A percentile compares a stretch with the other conserved stretches of the same genome.
Conservation (phyloP, 108 stramenopile species). For the Mayamaea pseudoterrestris region DNA sequence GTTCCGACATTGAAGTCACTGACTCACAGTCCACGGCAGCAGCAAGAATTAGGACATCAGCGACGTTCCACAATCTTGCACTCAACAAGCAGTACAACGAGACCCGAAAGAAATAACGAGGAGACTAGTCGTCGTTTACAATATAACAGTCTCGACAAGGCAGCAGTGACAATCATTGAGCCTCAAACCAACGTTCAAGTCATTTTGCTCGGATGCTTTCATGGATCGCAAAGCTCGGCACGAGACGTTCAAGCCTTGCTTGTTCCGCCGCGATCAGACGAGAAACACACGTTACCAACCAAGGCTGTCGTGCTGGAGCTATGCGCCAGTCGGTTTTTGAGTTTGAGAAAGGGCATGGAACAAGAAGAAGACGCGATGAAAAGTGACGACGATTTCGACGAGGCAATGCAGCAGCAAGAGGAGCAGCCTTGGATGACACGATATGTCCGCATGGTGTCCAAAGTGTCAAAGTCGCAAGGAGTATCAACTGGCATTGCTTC, state of each 20-base stretch:
- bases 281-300: not conserved
- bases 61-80: too few relatives aligned
- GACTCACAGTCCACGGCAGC: too few relatives aligned
- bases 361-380: not conserved
- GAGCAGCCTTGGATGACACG: constrained; percentile 3
- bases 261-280: not conserved
- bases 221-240: constrained; percentile 20
- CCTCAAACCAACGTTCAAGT: constrained; percentile 21
- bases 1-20: too few relatives aligned
- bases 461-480: constrained; percentile 14
- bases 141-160: not conserved
- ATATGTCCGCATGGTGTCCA: constrained; percentile 11
- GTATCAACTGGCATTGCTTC: constrained; percentile 21
- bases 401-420: not conserved
- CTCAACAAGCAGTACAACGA: too few relatives aligned
- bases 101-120: too few relatives aligned
- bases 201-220: constrained; percentile 29
- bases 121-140: too few relatives aligned
- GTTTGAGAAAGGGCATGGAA: constrained; percentile 9
- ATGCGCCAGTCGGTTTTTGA: constrained; percentile 23
- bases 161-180: constrained; percentile 11
- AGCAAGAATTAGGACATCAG: too few relatives aligned
- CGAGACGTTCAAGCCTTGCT: constrained; percentile 13
- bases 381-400: constrained; percentile 5
- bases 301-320: constrained; percentile 24